phyloP scores from a whole-genome alignment of 1,284 basidiomycete genomes.

The Sporisorium sorghi region DNA sequence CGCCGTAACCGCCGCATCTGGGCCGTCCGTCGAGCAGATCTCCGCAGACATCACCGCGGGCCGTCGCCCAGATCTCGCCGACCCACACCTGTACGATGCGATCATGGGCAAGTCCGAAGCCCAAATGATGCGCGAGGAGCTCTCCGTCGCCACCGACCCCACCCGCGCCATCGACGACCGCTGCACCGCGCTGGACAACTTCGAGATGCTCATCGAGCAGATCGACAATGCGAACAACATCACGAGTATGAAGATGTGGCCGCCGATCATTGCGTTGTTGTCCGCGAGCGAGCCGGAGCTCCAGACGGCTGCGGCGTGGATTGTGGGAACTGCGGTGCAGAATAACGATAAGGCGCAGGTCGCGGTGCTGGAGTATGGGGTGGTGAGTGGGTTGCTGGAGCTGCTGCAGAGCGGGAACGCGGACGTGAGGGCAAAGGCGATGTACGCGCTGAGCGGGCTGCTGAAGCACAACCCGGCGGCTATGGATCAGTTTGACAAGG shows the following conservation, averaged over 20 bases:
- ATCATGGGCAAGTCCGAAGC: constrained; percentile 69
- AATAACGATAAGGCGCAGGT: constrained; percentile 91
- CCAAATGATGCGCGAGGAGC: constrained; percentile 68
- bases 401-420: constrained; percentile 73
- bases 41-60: constrained; percentile 57
- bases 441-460: constrained; percentile 86
- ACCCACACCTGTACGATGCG: constrained; percentile 62
- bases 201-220: constrained; percentile 94
- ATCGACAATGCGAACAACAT: constrained; percentile 98
- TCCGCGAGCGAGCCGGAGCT: constrained; percentile 75
- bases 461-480: constrained; percentile 84
- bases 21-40: constrained; percentile 54
- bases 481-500: constrained; percentile 74
- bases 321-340: constrained; percentile 91
- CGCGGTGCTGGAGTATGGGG: constrained; percentile 76
- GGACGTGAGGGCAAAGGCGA: constrained; percentile 76
- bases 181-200: constrained; percentile 85
- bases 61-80: constrained; percentile 61
- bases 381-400: constrained; percentile 73
- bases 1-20: constrained; percentile 13
- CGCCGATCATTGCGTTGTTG: constrained; percentile 79
- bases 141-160: constrained; percentile 57
- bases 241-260: constrained; percentile 85
- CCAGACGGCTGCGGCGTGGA: constrained; percentile 84
- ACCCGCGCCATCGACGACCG: constrained; percentile 67